A percentile compares a stretch with the other conserved stretches of the same genome.
phyloP scores from a whole-genome alignment of 2,329 filamentous ascomycete species.

The Talaromyces amestolkiae region DNA sequence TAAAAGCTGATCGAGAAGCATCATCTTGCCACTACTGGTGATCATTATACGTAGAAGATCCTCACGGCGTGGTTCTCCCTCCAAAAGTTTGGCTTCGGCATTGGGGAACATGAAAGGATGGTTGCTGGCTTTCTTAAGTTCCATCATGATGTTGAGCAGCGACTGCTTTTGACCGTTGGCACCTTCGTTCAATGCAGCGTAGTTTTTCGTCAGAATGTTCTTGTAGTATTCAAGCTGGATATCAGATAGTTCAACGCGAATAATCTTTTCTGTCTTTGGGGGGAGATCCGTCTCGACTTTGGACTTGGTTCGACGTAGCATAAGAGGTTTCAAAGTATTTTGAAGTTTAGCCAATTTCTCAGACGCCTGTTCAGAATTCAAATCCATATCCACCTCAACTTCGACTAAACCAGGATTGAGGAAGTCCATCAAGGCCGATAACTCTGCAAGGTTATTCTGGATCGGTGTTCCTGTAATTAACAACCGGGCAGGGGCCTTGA shows the following conservation, averaged over 20 bases:
- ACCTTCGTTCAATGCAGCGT: conserved; percentile 87
- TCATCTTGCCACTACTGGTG: conserved; percentile 98
- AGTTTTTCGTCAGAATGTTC: conserved; percentile 96
- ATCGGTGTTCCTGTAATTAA: conserved; percentile 97
- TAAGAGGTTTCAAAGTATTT: conserved; percentile 84
- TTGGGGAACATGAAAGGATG: conserved; percentile 97
- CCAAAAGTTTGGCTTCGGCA: conserved; percentile 84
- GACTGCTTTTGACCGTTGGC: conserved; percentile 91
- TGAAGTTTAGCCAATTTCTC: conserved; percentile 84
- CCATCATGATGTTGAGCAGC: conserved; percentile 98
- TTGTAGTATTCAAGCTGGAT: conserved; percentile 98
- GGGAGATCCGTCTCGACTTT: conserved; percentile 96
- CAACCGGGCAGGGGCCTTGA: conserved; percentile 82
- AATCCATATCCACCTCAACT: conserved; percentile 88
- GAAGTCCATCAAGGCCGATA: conserved; percentile 92
- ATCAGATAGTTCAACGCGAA: conserved; percentile 93
- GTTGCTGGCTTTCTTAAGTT: conserved; percentile 98
- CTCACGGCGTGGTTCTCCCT: conserved; percentile 75
- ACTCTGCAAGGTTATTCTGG: conserved; percentile 91
- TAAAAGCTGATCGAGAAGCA: conserved; percentile 92
- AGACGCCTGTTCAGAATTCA: conserved; percentile 76
- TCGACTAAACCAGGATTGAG: conserved; percentile 90
- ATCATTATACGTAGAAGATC: conserved; percentile 91
- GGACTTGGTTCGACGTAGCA: conserved; percentile 92
- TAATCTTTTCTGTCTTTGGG: conserved; percentile 97